Conservation (phyloP, 495 filamentous ascomycete genomes). For the Daldinia vernicosa region DNA sequence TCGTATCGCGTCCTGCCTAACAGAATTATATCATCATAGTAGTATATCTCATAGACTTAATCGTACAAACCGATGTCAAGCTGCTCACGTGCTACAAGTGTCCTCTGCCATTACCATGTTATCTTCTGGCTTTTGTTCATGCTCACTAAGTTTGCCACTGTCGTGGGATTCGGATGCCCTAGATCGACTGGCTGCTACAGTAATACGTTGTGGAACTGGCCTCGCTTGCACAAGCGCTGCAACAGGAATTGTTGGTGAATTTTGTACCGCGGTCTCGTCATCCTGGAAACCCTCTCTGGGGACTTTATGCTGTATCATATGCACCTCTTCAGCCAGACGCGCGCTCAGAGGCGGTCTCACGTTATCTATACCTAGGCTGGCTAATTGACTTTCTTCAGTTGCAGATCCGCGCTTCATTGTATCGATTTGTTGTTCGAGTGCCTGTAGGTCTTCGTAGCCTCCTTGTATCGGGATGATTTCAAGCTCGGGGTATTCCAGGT, state of each 20-base stretch:
- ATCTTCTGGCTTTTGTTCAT: conserved; percentile 39
- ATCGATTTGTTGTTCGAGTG: conserved; percentile 47
- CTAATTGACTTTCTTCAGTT: conserved; percentile 12
- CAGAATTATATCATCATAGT: neutral
- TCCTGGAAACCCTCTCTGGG: conserved; percentile 14
- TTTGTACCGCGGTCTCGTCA: neutral
- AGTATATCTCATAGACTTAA: neutral
- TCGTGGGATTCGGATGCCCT: conserved; percentile 10
- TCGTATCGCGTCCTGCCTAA: neutral
- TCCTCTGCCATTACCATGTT: neutral
- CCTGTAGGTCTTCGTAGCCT: conserved; percentile 46
- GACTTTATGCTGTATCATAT: conserved; percentile 35
- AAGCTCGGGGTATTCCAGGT: conserved; percentile 51
- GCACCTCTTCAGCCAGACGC: conserved; percentile 41
- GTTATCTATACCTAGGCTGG: conserved; percentile 17
- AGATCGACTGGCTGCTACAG: conserved; percentile 2
- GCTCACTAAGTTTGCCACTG: conserved; percentile 35
- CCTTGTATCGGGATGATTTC: conserved; percentile 46
- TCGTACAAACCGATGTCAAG: neutral
- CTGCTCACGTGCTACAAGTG: neutral
- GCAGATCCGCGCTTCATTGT: conserved; percentile 46
- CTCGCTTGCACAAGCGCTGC: conserved; percentile 7
- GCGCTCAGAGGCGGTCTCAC: conserved; percentile 28
- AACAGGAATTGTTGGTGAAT: conserved; percentile 1
- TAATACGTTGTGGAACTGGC: conserved; percentile 4